Base-by-base conservation (phyloP, 73 alveolate species). In the Paramecium tetraurelia region DNA sequence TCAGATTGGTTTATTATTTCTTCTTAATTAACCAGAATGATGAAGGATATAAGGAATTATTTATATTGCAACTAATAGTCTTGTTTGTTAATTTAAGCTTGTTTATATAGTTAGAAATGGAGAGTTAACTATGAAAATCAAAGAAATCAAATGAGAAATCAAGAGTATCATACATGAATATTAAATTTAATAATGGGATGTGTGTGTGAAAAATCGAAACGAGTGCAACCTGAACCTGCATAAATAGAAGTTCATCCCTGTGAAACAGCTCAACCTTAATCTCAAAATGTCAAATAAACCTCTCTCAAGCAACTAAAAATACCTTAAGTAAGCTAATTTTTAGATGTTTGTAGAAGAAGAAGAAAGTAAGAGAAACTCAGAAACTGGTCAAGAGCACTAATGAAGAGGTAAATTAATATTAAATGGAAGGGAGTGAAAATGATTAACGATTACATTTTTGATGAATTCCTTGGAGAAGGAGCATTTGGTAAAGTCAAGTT, bases 71-170 rank as follows among this genome's bases (percentile, higher is more conserved):
- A 86, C 50, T 63, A 76, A 89, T 41, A 53, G 27, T 7, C 86
- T 92, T 35, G 94, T 93, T 41, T 86, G 38, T 20, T 88, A 75
- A 76, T 89, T 94, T 43, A 89, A 68, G 11, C 95, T 96, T 89
- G 88, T 87, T 46, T 93, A 80, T 80, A 95, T 96, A 84, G 80
- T 84, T 3, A 95, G 96, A 89, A 93, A 95, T 18, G 96, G 31
- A 86, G 7, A 96, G 96, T 59, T 86, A 92, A 43, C 97, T 96
- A 46, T 85, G 71, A 69, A 89, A 86, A 77, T 75, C 75, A 46
- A 92, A 75, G 57, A 86, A 53, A 48, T 92, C 89, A 24, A 89
- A 53, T 53, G 12, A 53, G 31, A 18, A n/a, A 53, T 53, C 14
- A 18, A 4, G 4, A 16, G 5, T 3, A 9, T 53, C 69, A 53